Evolutionary conservation across 257 asterid species (phyloP), one percentile per base, ranked within the genome.

Genomic region (Jacaranda copaia): DNA sequence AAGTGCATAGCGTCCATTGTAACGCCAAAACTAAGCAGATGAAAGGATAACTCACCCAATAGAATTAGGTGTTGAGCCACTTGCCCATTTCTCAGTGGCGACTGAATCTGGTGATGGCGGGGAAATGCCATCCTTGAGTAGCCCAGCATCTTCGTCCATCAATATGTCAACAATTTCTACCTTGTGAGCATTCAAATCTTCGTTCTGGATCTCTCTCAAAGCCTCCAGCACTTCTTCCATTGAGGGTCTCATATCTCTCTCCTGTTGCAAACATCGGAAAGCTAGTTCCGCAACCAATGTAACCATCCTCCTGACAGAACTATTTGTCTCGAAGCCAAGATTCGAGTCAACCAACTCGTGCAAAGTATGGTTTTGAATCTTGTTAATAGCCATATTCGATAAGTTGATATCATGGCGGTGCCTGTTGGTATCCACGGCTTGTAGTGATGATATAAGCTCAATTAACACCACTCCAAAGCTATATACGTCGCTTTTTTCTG

Each of bases 381-480:
- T 91, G 88, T 84, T 87, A 9, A 90, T 59, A 2, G 98, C 98
- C 92, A 93, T 83, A 81, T 73, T 90, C 0, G 97, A 82, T 58
- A 93, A 74, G 77, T 92, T 94, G 61, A 94, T 92, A 51, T 94
- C 97, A 8, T 85, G 87, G 5, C 91, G 82, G 57, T 85, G 91
- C 81, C 98, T 81, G 15, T 82, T 84, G 45, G 89, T 88, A 69
- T 94, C 98, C 36, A 94, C 97, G 1, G 98, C 97, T 53, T 82
- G 94, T 39, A 86, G 61, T 5, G 97, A 90, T 6, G 98, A 91
- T 58, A 93, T 81, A 14, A 93, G 96, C 91, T 93, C 98, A 1
- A 91, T 81, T 10, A 93, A 45, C 14, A 93, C 95, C 0, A 93
- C 98, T 8, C 98, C 98, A 3, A 93, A 93, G 80, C 98, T 93